phyloP scores from a whole-genome alignment of 164 flowering plant genomes.

The Chimonanthus salicifolius region DNA sequence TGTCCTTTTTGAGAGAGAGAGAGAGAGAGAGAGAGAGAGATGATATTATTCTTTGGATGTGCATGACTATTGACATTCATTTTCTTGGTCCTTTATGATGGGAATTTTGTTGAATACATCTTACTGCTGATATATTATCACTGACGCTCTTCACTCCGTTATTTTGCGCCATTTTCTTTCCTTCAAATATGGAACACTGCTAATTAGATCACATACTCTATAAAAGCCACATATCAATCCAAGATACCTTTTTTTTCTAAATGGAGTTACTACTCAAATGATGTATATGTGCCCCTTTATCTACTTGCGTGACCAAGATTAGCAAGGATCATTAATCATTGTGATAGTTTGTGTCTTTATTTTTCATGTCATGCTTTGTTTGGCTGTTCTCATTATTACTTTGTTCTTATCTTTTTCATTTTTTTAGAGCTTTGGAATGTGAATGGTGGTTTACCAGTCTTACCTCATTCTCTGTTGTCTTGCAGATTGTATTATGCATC shows the following conservation, averaged over 20 bases:
- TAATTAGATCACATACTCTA: not conserved
- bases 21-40: too few relatives aligned
- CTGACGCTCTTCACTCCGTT: not conserved
- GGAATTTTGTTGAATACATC: not conserved
- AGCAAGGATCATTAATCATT: not conserved
- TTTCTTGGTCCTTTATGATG: not conserved
- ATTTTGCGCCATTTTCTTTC: not conserved
- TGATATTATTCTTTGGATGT: not conserved
- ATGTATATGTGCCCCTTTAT: not conserved
- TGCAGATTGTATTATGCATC: constrained; percentile 57
- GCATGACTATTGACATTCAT: not conserved
- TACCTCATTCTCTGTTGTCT: constrained; percentile 6
- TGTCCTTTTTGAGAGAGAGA: too few relatives aligned
- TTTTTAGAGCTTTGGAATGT: not conserved
- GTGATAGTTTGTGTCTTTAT: not conserved
- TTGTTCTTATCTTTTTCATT: not conserved
- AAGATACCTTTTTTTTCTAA: not conserved
- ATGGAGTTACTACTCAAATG: not conserved
- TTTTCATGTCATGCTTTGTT: not conserved
- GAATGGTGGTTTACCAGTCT: not conserved
- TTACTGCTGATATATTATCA: not conserved
- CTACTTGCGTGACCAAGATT: not conserved
- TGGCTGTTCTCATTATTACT: not conserved
- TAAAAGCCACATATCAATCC: too few relatives aligned
- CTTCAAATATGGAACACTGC: not conserved